These are phyloP conservation scores for Staphylotrichum tortipilum DNA, from an alignment of 495 filamentous ascomycete species.

Conservation along the genomic window DNA sequence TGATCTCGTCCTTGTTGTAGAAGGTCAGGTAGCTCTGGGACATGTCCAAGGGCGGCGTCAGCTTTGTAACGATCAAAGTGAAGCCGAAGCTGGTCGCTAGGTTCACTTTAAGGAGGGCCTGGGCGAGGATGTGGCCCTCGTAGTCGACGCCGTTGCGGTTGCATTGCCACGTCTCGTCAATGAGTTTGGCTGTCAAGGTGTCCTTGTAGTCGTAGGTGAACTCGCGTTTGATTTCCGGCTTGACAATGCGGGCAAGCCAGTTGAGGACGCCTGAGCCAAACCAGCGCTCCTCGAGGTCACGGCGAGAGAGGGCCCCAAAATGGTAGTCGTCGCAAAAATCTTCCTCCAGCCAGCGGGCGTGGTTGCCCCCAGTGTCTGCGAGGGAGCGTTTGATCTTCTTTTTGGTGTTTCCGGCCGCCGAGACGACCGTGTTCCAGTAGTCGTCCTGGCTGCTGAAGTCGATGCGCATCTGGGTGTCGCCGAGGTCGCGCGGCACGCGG, in stretches of 20 bases:
- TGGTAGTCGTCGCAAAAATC: conserved; percentile 29
- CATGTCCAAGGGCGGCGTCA: conserved; percentile 5
- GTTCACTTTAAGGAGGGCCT: conserved; percentile 17
- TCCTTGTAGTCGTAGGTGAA: conserved; percentile 10
- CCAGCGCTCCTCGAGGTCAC: conserved; percentile 22
- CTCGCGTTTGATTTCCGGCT: conserved; percentile 4
- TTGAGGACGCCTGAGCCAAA: conserved; percentile 15
- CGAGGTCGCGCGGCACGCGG: conserved; percentile 25
- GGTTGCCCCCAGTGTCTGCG: conserved; percentile 26
- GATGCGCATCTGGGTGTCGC: conserved; percentile 27
- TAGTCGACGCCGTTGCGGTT: neutral
- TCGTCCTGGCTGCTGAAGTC: conserved; percentile 29
- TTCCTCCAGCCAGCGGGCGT: conserved; percentile 28
- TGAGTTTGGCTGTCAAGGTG: conserved; percentile 6
- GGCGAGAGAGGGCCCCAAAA: conserved; percentile 4
- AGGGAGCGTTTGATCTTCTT: conserved; percentile 22
- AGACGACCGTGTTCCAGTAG: conserved; percentile 31
- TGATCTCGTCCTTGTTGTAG: conserved; percentile 22
- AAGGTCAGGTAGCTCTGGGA: conserved; percentile 12
- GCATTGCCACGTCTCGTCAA: conserved; percentile 14
- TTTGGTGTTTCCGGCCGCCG: conserved; percentile 4
- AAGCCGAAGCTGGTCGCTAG: no score
- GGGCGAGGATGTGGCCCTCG: conserved; percentile 10
- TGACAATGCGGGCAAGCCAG: conserved; percentile 4
- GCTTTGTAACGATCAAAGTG: no score